Percentiles rank a stretch among this genome's conserved stretches.
Conservation (phyloP, 345 rosid species). For the rapeseed (Brassica napus) region Da-Ae NC_063442.1:32745501-32746000, state of each 20-base stretch:
- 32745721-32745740: background rate
- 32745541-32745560: slow-evolving; percentile 2
- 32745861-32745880: slow-evolving; percentile 94
- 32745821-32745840: slow-evolving; percentile 98
- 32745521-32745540: slow-evolving; percentile 29
- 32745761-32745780: slow-evolving; percentile 88
- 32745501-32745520: slow-evolving; percentile 95
- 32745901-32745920: slow-evolving; percentile 78
- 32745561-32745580: background rate
- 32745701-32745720: background rate
- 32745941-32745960: slow-evolving; percentile 58
- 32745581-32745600: slow-evolving; percentile 55
- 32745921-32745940: slow-evolving; percentile 64
- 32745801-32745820: slow-evolving; percentile 76
- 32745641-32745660: slow-evolving; percentile 99
- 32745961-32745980: slow-evolving; percentile 98
- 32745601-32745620: slow-evolving; percentile 97
- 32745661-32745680: slow-evolving; percentile 49
- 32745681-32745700: background rate
- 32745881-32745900: slow-evolving; percentile 80
- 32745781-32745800: slow-evolving; percentile 78
- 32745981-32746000: slow-evolving; percentile 80
- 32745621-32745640: slow-evolving; percentile 99
- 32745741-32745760: slow-evolving; percentile 59
- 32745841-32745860: slow-evolving; percentile 94